phyloP scores from a whole-genome alignment of 2,329 filamentous ascomycete genomes.

The Aspergillus intermedius region DNA sequence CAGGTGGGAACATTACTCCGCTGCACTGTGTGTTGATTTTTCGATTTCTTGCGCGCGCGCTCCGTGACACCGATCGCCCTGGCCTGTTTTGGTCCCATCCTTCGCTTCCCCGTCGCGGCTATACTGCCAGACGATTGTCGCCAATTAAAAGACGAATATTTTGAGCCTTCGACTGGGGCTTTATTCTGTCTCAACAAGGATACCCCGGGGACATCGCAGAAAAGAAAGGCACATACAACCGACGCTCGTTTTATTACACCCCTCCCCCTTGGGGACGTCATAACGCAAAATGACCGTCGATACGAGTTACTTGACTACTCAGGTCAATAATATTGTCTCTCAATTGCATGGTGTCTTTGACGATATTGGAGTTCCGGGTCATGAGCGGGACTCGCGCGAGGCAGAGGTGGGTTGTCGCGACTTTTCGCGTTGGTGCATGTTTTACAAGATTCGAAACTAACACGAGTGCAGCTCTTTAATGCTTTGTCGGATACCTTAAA shows the following conservation, averaged over 20 bases:
- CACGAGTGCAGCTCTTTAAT: slow-evolving; percentile 64
- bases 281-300: slow-evolving; percentile 57
- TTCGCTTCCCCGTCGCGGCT: background rate
- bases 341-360: slow-evolving; percentile 94
- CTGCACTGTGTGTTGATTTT: slow-evolving; percentile 8
- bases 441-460: slow-evolving; percentile 7
- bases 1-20: slow-evolving; percentile 7
- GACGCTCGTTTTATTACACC: no score
- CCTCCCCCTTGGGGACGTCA: slow-evolving; percentile 2
- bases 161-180: no score
- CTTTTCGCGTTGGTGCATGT: background rate
- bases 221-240: no score
- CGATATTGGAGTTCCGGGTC: slow-evolving; percentile 88
- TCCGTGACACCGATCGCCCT: slow-evolving; percentile 3
- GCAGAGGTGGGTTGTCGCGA: slow-evolving; percentile 61
- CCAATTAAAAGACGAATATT: no score
- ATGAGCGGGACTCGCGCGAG: slow-evolving; percentile 86
- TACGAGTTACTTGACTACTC: slow-evolving; percentile 84
- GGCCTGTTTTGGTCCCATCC: slow-evolving; percentile 4
- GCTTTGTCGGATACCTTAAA: slow-evolving; percentile 87
- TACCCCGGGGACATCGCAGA: no score
- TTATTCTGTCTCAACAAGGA: no score
- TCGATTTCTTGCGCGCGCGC: slow-evolving; percentile 14
- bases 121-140: background rate
- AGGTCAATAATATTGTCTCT: slow-evolving; percentile 88